These are phyloP conservation scores for Dendrothele bispora DNA, from an alignment of 768 basidiomycete genomes.

Conservation along the genomic window DNA sequence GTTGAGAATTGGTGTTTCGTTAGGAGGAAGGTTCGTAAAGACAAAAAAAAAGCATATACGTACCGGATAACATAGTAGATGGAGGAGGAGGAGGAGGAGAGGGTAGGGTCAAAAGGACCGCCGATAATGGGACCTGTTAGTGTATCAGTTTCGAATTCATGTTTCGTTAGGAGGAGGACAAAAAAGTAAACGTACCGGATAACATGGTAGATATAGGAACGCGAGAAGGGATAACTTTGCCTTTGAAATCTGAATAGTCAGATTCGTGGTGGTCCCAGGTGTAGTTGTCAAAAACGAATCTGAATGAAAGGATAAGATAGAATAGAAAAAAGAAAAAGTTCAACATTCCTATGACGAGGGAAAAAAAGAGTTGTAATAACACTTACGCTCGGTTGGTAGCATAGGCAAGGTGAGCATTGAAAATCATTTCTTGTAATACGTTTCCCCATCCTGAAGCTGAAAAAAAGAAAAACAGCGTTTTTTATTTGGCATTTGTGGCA, in stretches of 20 bases:
- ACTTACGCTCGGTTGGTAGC: constrained; percentile 49
- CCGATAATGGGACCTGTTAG: constrained; percentile 44
- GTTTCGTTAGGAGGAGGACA: neutral
- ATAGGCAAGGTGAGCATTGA: constrained; percentile 51
- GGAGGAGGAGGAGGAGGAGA: no score
- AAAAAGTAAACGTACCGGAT: constrained; percentile 41
- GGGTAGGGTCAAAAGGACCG: constrained; percentile 31
- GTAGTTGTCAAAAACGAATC: constrained; percentile 60
- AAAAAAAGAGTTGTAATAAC: neutral
- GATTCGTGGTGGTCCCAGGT: constrained; percentile 47
- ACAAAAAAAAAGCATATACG: no score
- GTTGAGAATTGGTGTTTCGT: no score
- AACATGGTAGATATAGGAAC: constrained; percentile 57
- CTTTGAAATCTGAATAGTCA: constrained; percentile 47
- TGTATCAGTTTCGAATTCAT: constrained; percentile 4
- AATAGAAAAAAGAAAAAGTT: no score
- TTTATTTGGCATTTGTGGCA: no score
- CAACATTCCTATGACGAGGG: neutral
- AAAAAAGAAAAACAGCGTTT: neutral
- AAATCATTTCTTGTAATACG: constrained; percentile 54
- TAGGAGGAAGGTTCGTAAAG: no score
- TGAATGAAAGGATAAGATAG: no score
- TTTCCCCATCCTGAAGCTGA: constrained; percentile 63
- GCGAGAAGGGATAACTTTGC: constrained; percentile 48
- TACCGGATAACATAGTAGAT: constrained; percentile 55